Base-by-base conservation (phyloP, 129 eudicot species). In the Logfia minima region DNA sequence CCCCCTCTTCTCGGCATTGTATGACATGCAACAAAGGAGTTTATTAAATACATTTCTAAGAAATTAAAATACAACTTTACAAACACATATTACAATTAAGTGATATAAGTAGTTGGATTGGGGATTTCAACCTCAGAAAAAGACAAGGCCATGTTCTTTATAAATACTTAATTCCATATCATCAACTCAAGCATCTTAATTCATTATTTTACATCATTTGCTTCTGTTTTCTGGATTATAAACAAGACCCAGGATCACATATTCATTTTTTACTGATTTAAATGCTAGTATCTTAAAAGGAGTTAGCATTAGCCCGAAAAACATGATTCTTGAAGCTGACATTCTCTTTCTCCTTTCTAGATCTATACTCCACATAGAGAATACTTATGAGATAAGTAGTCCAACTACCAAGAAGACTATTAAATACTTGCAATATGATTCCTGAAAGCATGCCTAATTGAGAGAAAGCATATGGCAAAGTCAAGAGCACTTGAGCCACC, bases 371-470 rank as follows among this genome's bases (percentile, higher is more conserved):
- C 79, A 90, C 88, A 81, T 90, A 90, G 13, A 90, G 91, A 34
- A 88, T 85, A 83, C 96, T 90, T n/a, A 90, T 90, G 74, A 90
- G 93, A 88, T 91, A 91, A 35, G 93, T 93, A 72, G 97, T 88
- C 97, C 97, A 91, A 68, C 97, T 88, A 32, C 97, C 97, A 70
- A 91, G 83, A 26, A 91, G 13, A 37, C 97, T 93, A 84, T 91
- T 88, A 76, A 88, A 91, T 21, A 91, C 84, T 72, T 91, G 97
- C 11, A 91, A 68, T 55, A 86, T 26, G 18, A 91, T 43, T 66
- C 97, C 97, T 63, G 97, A 91, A 72, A 91, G 84, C 97, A 91
- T 88, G 22, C 97, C 97, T 90, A 91, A 66, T 77, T 90, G 96
- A 66, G 96, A 88, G 77, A 90, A 90, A 55, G 96, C 88, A 85